Percentiles rank a stretch among this genome's conserved stretches.
phyloP scores from a whole-genome alignment of 2,329 filamentous ascomycete species.

The Madurella fahalii region DNA sequence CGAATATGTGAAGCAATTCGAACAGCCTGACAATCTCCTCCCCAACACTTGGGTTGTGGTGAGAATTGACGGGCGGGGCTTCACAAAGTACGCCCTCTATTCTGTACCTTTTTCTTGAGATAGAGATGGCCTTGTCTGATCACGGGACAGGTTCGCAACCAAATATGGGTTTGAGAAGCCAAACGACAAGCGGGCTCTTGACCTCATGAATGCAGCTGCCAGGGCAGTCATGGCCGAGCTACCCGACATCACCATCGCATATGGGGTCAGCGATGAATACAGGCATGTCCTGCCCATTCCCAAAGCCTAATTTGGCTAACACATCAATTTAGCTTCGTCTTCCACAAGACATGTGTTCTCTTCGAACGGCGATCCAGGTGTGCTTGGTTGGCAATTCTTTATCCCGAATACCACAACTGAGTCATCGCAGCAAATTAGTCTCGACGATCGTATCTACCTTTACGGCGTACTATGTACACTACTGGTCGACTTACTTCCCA shows the following conservation, averaged over 20 bases:
- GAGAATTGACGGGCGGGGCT: slow-evolving; percentile 87
- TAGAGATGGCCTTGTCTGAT: slow-evolving; percentile 11
- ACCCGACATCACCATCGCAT: slow-evolving; percentile 80
- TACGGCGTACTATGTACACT: slow-evolving; percentile 81
- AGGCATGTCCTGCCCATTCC: slow-evolving; percentile 46
- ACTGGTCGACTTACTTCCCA: slow-evolving; percentile 74
- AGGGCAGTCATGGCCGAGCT: slow-evolving; percentile 76
- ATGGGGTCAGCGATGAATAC: slow-evolving; percentile 93
- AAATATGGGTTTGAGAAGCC: slow-evolving; percentile 87
- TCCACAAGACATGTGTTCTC: slow-evolving; percentile 74
- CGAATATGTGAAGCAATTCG: slow-evolving; percentile 89
- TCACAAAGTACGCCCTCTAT: slow-evolving; percentile 72
- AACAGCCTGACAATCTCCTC: slow-evolving; percentile 74
- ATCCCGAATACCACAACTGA: background rate
- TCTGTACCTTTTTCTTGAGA: background rate
- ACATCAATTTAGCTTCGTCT: slow-evolving; percentile 65
- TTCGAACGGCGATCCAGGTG: slow-evolving; percentile 83
- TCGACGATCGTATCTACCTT: slow-evolving; percentile 91
- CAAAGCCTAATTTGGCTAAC: slow-evolving; percentile 6
- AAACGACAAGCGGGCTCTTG: slow-evolving; percentile 80
- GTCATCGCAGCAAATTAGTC: slow-evolving; percentile 68
- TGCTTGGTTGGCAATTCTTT: slow-evolving; percentile 21
- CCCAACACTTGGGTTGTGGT: slow-evolving; percentile 96
- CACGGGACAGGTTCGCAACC: slow-evolving; percentile 61
- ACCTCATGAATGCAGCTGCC: slow-evolving; percentile 95